Percentiles rank a stretch among this genome's conserved stretches.
phyloP scores from a whole-genome alignment of 345 rosid genomes.

The Cardamine occulta region DNA sequence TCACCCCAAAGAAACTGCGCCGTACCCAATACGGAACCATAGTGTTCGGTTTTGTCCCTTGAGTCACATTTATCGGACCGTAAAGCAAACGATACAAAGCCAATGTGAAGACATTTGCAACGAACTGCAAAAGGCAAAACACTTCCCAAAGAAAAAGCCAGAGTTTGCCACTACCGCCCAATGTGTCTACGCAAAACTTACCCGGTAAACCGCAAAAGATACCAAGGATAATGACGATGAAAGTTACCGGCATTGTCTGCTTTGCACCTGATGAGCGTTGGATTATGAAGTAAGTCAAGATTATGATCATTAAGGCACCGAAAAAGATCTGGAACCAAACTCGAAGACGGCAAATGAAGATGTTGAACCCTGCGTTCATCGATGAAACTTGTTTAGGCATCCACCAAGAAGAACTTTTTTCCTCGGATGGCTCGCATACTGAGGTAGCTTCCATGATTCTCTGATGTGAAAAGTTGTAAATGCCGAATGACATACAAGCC shows the following conservation, averaged over 20 bases:
- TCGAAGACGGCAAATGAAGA: constrained; percentile 58
- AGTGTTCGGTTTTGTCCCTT: constrained; percentile 20
- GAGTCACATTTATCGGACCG: constrained; percentile 53
- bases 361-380: constrained; percentile 55
- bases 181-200: constrained; percentile 77
- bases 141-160: constrained; percentile 83
- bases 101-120: constrained; percentile 53
- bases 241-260: constrained; percentile 75
- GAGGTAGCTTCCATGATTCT: constrained; percentile 76
- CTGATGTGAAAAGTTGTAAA: constrained; percentile 62
- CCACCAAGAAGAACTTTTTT: constrained; percentile 70
- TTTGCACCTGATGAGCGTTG: constrained; percentile 64
- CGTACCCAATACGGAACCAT: constrained; percentile 69
- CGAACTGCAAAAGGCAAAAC: constrained; percentile 68
- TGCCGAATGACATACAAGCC: constrained; percentile 59
- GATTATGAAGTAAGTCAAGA: constrained; percentile 57
- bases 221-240: constrained; percentile 72
- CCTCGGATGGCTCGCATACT: constrained; percentile 62
- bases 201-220: constrained; percentile 70
- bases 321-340: constrained; percentile 67
- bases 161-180: constrained; percentile 73
- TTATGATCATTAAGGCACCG: constrained; percentile 66
- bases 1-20: constrained; percentile 46
- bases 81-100: constrained; percentile 53
- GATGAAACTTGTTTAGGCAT: constrained; percentile 57